These are phyloP conservation scores for Chytriomyces sp. DNA, from an alignment of 192 early-diverging fungal genomes.

Conservation along the genomic window DNA sequence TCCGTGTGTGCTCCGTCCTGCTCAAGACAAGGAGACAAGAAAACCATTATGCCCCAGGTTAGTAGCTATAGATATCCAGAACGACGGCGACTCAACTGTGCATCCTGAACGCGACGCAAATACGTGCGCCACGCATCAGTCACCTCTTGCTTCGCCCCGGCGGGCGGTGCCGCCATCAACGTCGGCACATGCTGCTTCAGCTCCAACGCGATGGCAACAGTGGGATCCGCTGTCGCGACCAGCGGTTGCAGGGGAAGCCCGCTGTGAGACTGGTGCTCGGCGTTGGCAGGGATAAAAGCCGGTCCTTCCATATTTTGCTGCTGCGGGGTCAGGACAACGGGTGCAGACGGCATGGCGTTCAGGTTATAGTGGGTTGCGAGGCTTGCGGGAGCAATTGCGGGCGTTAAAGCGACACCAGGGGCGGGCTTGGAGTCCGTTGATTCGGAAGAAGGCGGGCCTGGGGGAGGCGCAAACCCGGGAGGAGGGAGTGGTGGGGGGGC, in stretches of 20 bases:
- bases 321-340: conserved; percentile 8
- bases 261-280: conserved; percentile 1
- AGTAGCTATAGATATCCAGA: no score
- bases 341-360: conserved; percentile 14
- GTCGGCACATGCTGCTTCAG: conserved; percentile 35
- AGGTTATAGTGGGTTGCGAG: conserved; percentile 19
- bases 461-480: no score
- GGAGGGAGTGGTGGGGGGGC: no score
- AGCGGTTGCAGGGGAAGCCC: conserved; percentile 10
- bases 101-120: conserved; percentile 36
- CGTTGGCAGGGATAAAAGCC: conserved; percentile 22
- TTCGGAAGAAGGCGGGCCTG: no score
- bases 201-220: conserved; percentile 36
- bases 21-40: not conserved
- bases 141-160: conserved; percentile 22
- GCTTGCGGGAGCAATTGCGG: not conserved
- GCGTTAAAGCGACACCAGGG: no score
- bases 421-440: no score
- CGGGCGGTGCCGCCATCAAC: conserved; percentile 31
- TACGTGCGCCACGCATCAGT: conserved; percentile 23
- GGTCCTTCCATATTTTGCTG: not conserved
- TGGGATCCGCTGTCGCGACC: conserved; percentile 32
- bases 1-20: conserved; percentile 30
- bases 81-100: conserved; percentile 37
- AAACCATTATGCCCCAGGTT: no score